A percentile compares a stretch with the other conserved stretches of the same genome.
Conservation (phyloP, 2,329 filamentous ascomycete genomes). For the Aspergillus bombycis region DNA sequence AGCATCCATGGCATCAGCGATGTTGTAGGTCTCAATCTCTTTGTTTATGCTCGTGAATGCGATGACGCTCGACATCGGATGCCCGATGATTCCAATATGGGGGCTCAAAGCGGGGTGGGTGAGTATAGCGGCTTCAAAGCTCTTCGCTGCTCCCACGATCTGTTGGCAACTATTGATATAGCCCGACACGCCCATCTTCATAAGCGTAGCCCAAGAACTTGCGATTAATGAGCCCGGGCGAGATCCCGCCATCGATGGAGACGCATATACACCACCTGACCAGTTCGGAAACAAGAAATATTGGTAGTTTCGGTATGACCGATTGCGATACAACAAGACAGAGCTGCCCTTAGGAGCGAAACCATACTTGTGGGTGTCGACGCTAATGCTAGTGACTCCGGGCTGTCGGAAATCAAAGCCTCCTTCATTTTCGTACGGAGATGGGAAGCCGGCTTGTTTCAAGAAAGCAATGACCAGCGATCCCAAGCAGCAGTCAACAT, state of each 20-base stretch:
- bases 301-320: conserved; percentile 79
- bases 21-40: conserved; percentile 84
- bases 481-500: conserved; percentile 96
- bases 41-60: conserved; percentile 73
- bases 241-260: conserved; percentile 86
- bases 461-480: conserved; percentile 94
- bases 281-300: conserved; percentile 96
- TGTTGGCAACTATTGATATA: conserved; percentile 81
- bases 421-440: conserved; percentile 28
- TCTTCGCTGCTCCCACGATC: conserved; percentile 85
- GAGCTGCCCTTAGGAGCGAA: conserved; percentile 98
- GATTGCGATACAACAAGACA: conserved; percentile 84
- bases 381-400: conserved; percentile 92
- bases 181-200: conserved; percentile 83
- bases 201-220: conserved; percentile 90
- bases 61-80: conserved; percentile 85
- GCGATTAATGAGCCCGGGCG: conserved; percentile 92
- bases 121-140: conserved; percentile 81
- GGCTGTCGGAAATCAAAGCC: conserved; percentile 88
- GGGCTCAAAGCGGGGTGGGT: conserved; percentile 39
- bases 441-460: conserved; percentile 80
- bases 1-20: conserved; percentile 82
- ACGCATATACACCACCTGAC: conserved; percentile 94
- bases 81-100: conserved; percentile 65
- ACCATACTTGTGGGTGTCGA: conserved; percentile 98